phyloP scores from a whole-genome alignment of 1,284 basidiomycete species.

The Wallemia mellicola region DNA sequence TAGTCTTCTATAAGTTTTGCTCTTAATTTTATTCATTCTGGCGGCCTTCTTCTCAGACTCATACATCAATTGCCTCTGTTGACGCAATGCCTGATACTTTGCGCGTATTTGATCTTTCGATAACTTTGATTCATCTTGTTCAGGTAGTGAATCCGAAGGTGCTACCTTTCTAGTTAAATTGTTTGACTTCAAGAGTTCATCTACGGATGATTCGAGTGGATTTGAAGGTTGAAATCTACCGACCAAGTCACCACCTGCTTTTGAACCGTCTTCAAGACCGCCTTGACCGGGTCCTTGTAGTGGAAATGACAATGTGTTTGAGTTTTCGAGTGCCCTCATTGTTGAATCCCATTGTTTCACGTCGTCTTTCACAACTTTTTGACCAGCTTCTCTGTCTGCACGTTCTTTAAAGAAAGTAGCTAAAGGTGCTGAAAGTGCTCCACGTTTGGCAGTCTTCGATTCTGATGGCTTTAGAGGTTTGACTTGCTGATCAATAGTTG shows the following conservation, averaged over 20 bases:
- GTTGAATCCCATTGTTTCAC: conserved; percentile 78
- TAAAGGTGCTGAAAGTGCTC: conserved; percentile 52
- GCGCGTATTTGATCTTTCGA: neutral
- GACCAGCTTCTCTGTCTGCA: conserved; percentile 73
- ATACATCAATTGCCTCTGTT: conserved; percentile 79
- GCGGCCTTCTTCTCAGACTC: conserved; percentile 74
- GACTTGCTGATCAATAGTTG: conserved; percentile 15
- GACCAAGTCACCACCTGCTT: conserved; percentile 14
- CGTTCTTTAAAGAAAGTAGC: conserved; percentile 63
- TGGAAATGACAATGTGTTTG: conserved; percentile 74
- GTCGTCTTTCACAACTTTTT: conserved; percentile 70
- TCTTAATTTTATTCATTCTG: conserved; percentile 80
- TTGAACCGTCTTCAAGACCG: conserved; percentile 12
- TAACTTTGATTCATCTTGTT: neutral
- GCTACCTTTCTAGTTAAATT: conserved; percentile 54
- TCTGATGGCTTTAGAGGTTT: conserved; percentile 24
- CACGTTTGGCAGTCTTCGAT: conserved; percentile 17
- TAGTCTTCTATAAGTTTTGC: conserved; percentile 65
- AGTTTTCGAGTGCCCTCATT: conserved; percentile 38
- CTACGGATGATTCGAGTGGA: conserved; percentile 44
- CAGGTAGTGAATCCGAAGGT: conserved; percentile 3
- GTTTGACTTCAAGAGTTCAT: conserved; percentile 39
- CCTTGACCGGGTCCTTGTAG: conserved; percentile 44
- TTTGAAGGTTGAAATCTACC: conserved; percentile 43
- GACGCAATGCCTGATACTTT: conserved; percentile 20